A percentile compares a stretch with the other conserved stretches of the same genome.
Conservation (phyloP, 805 yeast genomes). For the Candida golubevii region DNA sequence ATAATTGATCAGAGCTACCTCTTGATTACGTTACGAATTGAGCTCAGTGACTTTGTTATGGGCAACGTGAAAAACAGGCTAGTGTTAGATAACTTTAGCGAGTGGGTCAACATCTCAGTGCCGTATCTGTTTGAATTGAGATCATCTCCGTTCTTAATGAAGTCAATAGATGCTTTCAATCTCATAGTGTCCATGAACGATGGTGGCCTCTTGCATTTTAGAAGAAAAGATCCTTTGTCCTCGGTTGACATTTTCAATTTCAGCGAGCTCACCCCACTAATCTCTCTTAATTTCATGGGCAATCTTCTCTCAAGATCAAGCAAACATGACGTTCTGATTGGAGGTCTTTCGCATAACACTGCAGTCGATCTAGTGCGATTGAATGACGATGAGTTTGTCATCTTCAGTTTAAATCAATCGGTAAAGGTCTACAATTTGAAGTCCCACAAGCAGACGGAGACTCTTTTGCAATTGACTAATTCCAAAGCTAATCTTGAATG, state of each 20-base stretch:
- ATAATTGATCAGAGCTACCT: conserved; percentile 49
- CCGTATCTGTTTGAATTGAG: conserved; percentile 55
- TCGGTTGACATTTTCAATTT: conserved; percentile 45
- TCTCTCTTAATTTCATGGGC: conserved; percentile 26
- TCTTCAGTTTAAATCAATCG: conserved; percentile 51
- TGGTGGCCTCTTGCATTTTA: conserved; percentile 68
- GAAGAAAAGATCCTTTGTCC: conserved; percentile 33
- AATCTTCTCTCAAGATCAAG: conserved; percentile 16
- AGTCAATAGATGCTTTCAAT: conserved; percentile 41
- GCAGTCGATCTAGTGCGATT: conserved; percentile 40
- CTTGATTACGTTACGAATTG: conserved; percentile 47
- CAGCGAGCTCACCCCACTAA: conserved; percentile 42
- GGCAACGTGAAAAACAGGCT: conserved; percentile 18
- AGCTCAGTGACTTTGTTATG: conserved; percentile 38
- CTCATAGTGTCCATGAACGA: conserved; percentile 63
- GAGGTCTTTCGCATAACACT: conserved; percentile 37
- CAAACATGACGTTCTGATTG: conserved; percentile 23
- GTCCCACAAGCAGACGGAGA: conserved; percentile 24
- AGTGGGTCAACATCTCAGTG: conserved; percentile 66
- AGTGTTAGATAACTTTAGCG: conserved; percentile 29
- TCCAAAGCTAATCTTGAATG: conserved; percentile 14
- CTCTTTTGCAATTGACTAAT: conserved; percentile 20
- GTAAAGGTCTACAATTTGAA: conserved; percentile 59
- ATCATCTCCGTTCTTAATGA: conserved; percentile 47
- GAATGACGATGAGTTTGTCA: conserved; percentile 36